Conservation (phyloP, 2,329 filamentous ascomycete species). For the Colletotrichum magnum region DNA sequence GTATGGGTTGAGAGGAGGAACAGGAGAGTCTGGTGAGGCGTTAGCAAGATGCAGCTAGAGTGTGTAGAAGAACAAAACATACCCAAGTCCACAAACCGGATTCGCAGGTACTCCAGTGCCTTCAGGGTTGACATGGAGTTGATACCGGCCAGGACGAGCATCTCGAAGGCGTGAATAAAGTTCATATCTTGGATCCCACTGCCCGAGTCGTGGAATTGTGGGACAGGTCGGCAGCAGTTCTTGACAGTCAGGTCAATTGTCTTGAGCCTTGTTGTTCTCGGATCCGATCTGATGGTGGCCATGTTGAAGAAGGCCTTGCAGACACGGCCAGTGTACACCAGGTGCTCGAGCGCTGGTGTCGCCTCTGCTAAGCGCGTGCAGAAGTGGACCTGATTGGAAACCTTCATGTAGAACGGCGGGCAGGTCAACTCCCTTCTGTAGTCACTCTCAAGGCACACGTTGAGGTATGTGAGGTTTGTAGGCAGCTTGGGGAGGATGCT, state of each 20-base stretch:
- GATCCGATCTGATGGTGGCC: constrained; percentile 64
- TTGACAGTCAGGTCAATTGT: constrained; percentile 81
- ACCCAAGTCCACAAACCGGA: constrained; percentile 82
- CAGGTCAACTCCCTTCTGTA: constrained; percentile 75
- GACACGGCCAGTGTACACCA: constrained; percentile 80
- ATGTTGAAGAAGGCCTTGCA: constrained; percentile 78
- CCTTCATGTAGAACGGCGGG: constrained; percentile 73
- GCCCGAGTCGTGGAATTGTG: constrained; percentile 72
- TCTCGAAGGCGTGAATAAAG: constrained; percentile 81
- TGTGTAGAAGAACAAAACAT: constrained; percentile 45
- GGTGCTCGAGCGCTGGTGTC: constrained; percentile 74
- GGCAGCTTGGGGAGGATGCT: constrained; percentile 73
- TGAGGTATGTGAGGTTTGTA: constrained; percentile 71
- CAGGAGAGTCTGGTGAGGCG: constrained; percentile 71
- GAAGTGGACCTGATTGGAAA: constrained; percentile 72
- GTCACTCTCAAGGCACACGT: constrained; percentile 79
- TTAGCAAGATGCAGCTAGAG: constrained; percentile 39
- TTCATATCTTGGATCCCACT: constrained; percentile 80
- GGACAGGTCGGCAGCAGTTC: constrained; percentile 75
- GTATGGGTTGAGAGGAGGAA: constrained; percentile 80
- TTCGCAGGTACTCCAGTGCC: constrained; percentile 74
- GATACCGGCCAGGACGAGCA: constrained; percentile 75
- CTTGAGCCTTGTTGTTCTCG: constrained; percentile 67
- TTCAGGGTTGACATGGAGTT: constrained; percentile 71
- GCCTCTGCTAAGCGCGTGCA: constrained; percentile 71